A percentile compares a stretch with the other conserved stretches of the same genome.
Evolutionary conservation across 1,284 basidiomycete species (phyloP).

Genomic region (Papiliotrema nemorosa): DNA sequence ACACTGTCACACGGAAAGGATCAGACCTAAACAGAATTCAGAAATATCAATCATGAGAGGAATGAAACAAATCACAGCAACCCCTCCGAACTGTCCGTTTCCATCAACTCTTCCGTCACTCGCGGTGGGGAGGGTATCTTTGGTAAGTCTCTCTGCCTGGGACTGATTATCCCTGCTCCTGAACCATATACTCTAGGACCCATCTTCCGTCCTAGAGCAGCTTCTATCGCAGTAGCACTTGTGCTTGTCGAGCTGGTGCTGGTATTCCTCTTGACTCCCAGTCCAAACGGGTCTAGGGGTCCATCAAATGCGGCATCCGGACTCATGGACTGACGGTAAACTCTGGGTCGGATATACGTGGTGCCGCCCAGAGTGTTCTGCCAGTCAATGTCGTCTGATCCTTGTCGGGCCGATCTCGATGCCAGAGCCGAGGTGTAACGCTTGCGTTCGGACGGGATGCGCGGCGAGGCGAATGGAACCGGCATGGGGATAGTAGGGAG

Average conservation of each 20-base stretch:
- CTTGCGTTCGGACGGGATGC: background rate
- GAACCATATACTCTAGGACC: background rate
- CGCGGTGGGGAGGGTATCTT: background rate
- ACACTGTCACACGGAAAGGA: background rate
- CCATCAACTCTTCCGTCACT: conserved; percentile 14
- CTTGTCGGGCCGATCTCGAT: conserved; percentile 9
- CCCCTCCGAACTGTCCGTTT: conserved; percentile 29
- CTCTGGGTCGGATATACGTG: conserved; percentile 2
- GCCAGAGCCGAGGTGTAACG: conserved; percentile 37
- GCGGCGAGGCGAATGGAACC: background rate
- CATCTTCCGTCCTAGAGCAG: background rate
- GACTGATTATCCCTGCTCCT: background rate
- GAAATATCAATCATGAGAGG: background rate
- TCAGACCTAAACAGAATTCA: background rate
- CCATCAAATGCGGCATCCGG: background rate
- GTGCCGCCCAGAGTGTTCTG: conserved; percentile 1
- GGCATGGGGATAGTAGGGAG: background rate
- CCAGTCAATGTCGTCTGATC: background rate
- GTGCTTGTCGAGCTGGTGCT: conserved; percentile 15
- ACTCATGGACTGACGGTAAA: background rate
- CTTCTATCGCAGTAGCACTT: conserved; percentile 27
- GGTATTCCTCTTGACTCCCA: background rate
- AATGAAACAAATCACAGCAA: conserved; percentile 13
- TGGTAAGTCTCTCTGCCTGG: background rate
- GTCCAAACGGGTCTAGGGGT: background rate